Evolutionary conservation across 2,329 filamentous ascomycete genomes (phyloP).

Genomic region (Paracoccidioides lutzii): DNA sequence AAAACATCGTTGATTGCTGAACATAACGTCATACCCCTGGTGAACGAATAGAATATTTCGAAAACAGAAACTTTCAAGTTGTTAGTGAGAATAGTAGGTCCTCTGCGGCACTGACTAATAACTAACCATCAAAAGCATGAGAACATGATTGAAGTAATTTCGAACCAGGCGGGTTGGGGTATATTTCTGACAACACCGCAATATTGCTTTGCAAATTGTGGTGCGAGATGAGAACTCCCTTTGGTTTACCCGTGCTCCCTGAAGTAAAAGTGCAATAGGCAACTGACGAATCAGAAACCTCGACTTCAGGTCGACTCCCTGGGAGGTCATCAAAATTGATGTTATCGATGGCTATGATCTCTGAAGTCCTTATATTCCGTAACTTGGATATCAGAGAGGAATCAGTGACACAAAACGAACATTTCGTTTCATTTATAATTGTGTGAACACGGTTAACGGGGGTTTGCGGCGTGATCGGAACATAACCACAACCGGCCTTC

Average conservation of each 20-base stretch:
- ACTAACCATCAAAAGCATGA: slow-evolving; percentile 58
- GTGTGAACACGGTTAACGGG: slow-evolving; percentile 47
- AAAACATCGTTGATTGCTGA: slow-evolving; percentile 60
- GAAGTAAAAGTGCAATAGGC: slow-evolving; percentile 76
- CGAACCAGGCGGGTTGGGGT: slow-evolving; percentile 43
- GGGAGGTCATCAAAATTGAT: neutral
- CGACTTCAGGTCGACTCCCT: neutral
- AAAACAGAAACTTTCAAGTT: slow-evolving; percentile 58
- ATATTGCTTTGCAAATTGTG: slow-evolving; percentile 65
- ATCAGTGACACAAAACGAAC: slow-evolving; percentile 35
- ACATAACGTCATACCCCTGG: slow-evolving; percentile 64
- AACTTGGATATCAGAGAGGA: slow-evolving; percentile 4
- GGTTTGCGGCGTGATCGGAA: slow-evolving; percentile 65
- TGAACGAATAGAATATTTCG: slow-evolving; percentile 80
- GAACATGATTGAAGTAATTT: slow-evolving; percentile 73
- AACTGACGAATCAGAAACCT: slow-evolving; percentile 33
- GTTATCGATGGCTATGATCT: neutral
- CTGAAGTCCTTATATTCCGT: neutral
- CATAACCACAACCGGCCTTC: slow-evolving; percentile 64
- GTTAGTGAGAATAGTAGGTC: slow-evolving; percentile 9
- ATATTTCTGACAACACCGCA: slow-evolving; percentile 50
- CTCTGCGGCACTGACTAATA: neutral
- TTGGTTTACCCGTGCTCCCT: slow-evolving; percentile 67
- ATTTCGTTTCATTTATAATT: slow-evolving; percentile 50
- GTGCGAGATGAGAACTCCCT: slow-evolving; percentile 67